Evolutionary conservation across 2,329 filamentous ascomycete species (phyloP), one percentile per base, ranked within the genome.

Genomic region (Alternaria sp.): DNA sequence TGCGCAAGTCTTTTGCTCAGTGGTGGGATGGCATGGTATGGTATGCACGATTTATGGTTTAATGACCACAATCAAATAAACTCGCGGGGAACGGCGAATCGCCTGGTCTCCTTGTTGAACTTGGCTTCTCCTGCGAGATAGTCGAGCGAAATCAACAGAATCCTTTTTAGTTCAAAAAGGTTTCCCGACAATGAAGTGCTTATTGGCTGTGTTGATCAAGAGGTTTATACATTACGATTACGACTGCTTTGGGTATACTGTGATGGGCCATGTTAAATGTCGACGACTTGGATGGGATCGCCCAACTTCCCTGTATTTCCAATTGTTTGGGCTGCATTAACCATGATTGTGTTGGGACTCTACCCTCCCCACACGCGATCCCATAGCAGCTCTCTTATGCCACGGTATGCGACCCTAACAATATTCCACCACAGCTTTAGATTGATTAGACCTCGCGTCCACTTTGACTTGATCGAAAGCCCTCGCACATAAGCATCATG

Each of bases 401-500:
- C 85, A 65, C 83, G 82, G 52, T 82, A 80, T 5, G 84, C 40
- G 10, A 88, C 80, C 42, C 79, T 78, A 2, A 81, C 67, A 1
- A 84, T 72, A 69, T 85, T 83, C 48, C 82, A 70, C 85, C 86
- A 87, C 10, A 81, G 58, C 37, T 68, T 55, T 5, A 75, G 60
- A 55, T 78, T 77, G 7, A 81, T 42, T 23, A 80, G 42, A 1
- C 78, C 78, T 33, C 69, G 64, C 8, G 78, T 62, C 48, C 80
- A 65, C 1, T 78, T 77, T 14, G 72, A 71, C 49, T 79, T 66
- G 9, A 79, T 74, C 3, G 72, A 72, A 71, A 84, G 81, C 24
- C 92, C 81, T n/a, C 81, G 80, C 77, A 94, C 91, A 77, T 92
- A 93, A 2, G 85, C 84, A 31, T 79, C 80, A 76, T 96, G 91